phyloP scores from a whole-genome alignment of 176 grass and related monocot genomes.

The Triticum dicoccoides region DNA sequence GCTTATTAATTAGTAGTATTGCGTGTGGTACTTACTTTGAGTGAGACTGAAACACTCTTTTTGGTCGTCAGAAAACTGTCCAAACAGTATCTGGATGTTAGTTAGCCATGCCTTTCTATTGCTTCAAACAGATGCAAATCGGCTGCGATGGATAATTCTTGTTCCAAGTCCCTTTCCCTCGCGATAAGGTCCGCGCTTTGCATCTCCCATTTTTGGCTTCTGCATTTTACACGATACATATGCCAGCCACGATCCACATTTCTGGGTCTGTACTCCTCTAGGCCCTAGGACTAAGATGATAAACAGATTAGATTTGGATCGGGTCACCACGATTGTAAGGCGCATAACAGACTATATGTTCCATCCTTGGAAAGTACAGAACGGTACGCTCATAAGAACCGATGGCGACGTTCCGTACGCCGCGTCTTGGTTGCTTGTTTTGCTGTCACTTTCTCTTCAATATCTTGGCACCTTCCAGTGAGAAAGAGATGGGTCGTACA shows the following conservation, averaged over 20 bases:
- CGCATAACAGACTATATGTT: not conserved
- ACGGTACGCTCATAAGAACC: not conserved
- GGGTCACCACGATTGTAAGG: slow-evolving; percentile 18
- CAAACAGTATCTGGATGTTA: not conserved
- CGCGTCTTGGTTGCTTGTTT: slow-evolving; percentile 17
- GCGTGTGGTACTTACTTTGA: not conserved
- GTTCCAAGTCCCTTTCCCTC: too few species aligned
- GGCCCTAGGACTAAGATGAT: not conserved
- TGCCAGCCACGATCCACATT: not conserved
- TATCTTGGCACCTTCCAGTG: slow-evolving; percentile 16
- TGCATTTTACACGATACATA: not conserved
- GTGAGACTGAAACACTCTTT: not conserved
- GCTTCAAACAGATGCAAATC: not conserved
- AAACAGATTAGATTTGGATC: slow-evolving; percentile 33
- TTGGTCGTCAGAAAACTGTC: not conserved
- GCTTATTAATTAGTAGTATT: not conserved
- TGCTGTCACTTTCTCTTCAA: slow-evolving; percentile 18
- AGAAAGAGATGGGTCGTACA: not conserved
- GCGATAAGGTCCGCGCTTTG: not conserved
- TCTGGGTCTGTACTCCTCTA: slow-evolving; percentile 5
- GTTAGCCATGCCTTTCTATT: not conserved
- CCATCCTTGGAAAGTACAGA: not conserved
- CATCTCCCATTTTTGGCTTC: not conserved
- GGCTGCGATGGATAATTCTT: too few species aligned
- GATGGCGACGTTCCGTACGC: slow-evolving; percentile 16